These are phyloP conservation scores for Clohesyomyces aquaticus DNA, from an alignment of 495 filamentous ascomycete species.

Conservation along the genomic window DNA sequence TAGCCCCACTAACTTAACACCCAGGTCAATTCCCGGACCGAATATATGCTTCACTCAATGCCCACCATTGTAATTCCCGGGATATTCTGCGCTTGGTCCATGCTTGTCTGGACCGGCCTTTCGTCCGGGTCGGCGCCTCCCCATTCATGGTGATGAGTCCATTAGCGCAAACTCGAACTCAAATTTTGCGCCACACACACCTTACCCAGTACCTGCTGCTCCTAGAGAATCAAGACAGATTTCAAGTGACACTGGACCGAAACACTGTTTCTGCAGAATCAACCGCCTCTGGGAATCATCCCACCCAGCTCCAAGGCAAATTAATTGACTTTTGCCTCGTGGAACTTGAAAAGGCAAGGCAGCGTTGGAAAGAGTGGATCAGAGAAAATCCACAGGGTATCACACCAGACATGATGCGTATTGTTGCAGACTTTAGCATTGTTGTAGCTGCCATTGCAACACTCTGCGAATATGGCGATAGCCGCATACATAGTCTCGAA, in stretches of 20 bases:
- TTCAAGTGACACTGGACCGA: slow-evolving; percentile 15
- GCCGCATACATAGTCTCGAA: slow-evolving; percentile 34
- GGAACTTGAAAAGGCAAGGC: slow-evolving; percentile 38
- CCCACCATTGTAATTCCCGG: slow-evolving; percentile 44
- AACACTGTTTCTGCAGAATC: slow-evolving; percentile 5
- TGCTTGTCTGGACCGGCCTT: slow-evolving; percentile 46
- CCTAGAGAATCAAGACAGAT: slow-evolving; percentile 25
- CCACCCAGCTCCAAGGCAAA: slow-evolving; percentile 27
- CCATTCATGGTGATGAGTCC: slow-evolving; percentile 40
- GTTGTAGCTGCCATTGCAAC: slow-evolving; percentile 32
- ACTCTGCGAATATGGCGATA: slow-evolving; percentile 29
- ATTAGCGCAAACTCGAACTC: slow-evolving; percentile 50
- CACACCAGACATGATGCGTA: slow-evolving; percentile 45
- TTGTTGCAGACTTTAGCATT: slow-evolving; percentile 41
- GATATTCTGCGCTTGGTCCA: slow-evolving; percentile 49
- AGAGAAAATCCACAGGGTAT: slow-evolving; percentile 39
- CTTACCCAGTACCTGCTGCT: slow-evolving; percentile 50
- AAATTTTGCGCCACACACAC: slow-evolving; percentile 31
- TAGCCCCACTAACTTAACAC: slow-evolving; percentile 40
- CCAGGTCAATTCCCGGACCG: slow-evolving; percentile 47
- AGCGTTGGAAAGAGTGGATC: slow-evolving; percentile 38
- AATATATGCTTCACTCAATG: slow-evolving; percentile 42
- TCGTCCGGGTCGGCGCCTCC: slow-evolving; percentile 8
- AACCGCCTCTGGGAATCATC: slow-evolving; percentile 4
- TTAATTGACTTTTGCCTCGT: slow-evolving; percentile 40